A percentile compares a stretch with the other conserved stretches of the same genome.
These are phyloP conservation scores for Debaryomyces hansenii DNA, from an alignment of 805 yeast genomes.

Conservation along the genomic window DNA sequence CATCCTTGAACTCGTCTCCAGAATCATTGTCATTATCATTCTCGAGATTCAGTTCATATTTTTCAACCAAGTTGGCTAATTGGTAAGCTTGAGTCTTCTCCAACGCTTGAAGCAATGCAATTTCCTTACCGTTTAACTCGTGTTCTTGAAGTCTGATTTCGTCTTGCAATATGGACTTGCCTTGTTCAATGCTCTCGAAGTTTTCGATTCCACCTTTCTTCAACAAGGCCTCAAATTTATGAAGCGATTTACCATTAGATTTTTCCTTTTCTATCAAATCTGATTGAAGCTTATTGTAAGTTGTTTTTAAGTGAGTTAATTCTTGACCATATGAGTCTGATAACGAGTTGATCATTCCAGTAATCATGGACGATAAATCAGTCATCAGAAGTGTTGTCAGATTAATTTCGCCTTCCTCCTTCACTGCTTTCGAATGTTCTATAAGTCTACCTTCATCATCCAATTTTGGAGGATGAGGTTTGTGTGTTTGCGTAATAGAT, in stretches of 20 bases:
- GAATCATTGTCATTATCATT: constrained; percentile 6
- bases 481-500: constrained; percentile 14
- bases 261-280: constrained; percentile 56
- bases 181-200: constrained; percentile 25
- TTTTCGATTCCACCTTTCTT: constrained; percentile 29
- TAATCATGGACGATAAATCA: constrained; percentile 36
- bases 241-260: constrained; percentile 31
- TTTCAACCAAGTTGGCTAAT: constrained; percentile 43
- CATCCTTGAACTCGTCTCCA: constrained; percentile 9
- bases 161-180: constrained; percentile 18
- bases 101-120: constrained; percentile 24
- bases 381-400: constrained; percentile 25
- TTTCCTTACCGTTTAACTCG: constrained; percentile 15
- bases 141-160: constrained; percentile 14
- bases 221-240: constrained; percentile 25
- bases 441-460: constrained; percentile 30
- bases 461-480: constrained; percentile 34
- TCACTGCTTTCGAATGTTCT: constrained; percentile 6
- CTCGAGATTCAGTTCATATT: constrained; percentile 31
- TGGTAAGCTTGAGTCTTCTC: constrained; percentile 47
- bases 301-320: constrained; percentile 38
- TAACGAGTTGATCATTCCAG: constrained; percentile 48
- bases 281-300: constrained; percentile 18
- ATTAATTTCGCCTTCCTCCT: constrained; percentile 15
- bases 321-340: constrained; percentile 54